A percentile compares a stretch with the other conserved stretches of the same genome.
phyloP scores from a whole-genome alignment of 2,329 filamentous ascomycete genomes.

The Penicillium sclerotiorum region DNA sequence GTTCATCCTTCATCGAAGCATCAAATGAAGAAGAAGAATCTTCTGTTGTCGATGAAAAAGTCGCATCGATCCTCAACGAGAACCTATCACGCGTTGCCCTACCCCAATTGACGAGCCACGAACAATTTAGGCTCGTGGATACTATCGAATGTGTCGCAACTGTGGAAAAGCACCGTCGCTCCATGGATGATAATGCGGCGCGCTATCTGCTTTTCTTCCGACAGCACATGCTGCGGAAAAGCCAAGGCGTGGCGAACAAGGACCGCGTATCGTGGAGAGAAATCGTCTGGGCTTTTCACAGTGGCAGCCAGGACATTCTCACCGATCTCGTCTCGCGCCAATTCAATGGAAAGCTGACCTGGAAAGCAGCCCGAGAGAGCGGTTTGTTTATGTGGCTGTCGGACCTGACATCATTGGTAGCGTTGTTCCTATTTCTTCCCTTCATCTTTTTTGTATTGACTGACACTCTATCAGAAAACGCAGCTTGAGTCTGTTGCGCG shows the following conservation, averaged over 20 bases:
- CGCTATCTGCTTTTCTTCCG: conserved; percentile 87
- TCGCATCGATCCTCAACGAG: conserved; percentile 71
- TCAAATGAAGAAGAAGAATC: conserved; percentile 56
- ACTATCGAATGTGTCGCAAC: conserved; percentile 82
- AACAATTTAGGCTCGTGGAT: conserved; percentile 82
- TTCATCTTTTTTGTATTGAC: background rate
- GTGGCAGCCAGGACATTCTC: conserved; percentile 77
- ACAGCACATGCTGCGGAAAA: conserved; percentile 72
- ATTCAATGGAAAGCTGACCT: conserved; percentile 76
- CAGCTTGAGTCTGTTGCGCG: conserved; percentile 91
- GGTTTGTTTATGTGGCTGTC: conserved; percentile 95
- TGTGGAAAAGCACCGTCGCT: conserved; percentile 83
- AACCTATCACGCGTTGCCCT: conserved; percentile 74
- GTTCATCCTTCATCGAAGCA: conserved; percentile 56
- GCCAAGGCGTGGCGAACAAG: conserved; percentile 61
- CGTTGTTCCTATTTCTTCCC: conserved; percentile 30
- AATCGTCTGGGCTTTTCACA: conserved; percentile 50
- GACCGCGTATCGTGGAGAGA: conserved; percentile 63
- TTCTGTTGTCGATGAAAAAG: conserved; percentile 69
- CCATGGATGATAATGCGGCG: conserved; percentile 86
- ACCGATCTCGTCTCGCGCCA: conserved; percentile 79
- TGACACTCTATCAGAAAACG: conserved; percentile 53
- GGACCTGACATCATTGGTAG: conserved; percentile 73
- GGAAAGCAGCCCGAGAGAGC: conserved; percentile 81
- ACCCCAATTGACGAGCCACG: conserved; percentile 77